A percentile compares a stretch with the other conserved stretches of the same genome.
These are phyloP conservation scores for Paraphoma chrysanthemicola DNA, from an alignment of 2,329 filamentous ascomycete species.

Conservation along the genomic window DNA sequence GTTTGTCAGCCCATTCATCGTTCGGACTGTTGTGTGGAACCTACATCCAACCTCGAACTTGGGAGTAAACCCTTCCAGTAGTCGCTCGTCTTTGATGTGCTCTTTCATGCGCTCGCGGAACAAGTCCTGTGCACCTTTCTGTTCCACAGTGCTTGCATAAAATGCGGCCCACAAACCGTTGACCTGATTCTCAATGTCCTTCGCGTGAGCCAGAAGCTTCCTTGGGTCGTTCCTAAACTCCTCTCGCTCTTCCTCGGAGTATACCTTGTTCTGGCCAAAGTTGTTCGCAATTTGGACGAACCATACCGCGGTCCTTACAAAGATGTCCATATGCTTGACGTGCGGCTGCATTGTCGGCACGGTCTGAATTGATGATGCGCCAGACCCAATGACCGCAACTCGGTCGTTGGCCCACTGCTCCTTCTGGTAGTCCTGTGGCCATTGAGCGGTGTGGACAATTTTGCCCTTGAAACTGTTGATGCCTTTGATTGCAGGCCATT, in stretches of 20 bases:
- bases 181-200: conserved; percentile 55
- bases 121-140: conserved; percentile 47
- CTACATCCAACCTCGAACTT: conserved; percentile 55
- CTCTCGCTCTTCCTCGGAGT: conserved; percentile 52
- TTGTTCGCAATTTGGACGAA: conserved; percentile 57
- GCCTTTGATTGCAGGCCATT: conserved; percentile 49
- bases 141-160: conserved; percentile 51
- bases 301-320: conserved; percentile 55
- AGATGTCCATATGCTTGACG: conserved; percentile 55
- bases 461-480: conserved; percentile 56
- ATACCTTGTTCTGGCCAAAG: conserved; percentile 54
- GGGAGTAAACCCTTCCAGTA: conserved; percentile 57
- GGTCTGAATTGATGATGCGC: conserved; percentile 55
- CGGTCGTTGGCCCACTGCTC: conserved; percentile 51
- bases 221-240: conserved; percentile 52
- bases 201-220: conserved; percentile 53
- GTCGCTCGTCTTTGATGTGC: conserved; percentile 59
- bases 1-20: background rate
- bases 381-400: conserved; percentile 55
- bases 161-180: conserved; percentile 58
- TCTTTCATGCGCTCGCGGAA: conserved; percentile 57
- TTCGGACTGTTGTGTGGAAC: background rate
- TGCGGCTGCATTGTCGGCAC: conserved; percentile 57
- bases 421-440: conserved; percentile 54
- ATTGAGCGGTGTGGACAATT: conserved; percentile 53